phyloP scores from a whole-genome alignment of 768 basidiomycete genomes.

The Russula foetens region DNA sequence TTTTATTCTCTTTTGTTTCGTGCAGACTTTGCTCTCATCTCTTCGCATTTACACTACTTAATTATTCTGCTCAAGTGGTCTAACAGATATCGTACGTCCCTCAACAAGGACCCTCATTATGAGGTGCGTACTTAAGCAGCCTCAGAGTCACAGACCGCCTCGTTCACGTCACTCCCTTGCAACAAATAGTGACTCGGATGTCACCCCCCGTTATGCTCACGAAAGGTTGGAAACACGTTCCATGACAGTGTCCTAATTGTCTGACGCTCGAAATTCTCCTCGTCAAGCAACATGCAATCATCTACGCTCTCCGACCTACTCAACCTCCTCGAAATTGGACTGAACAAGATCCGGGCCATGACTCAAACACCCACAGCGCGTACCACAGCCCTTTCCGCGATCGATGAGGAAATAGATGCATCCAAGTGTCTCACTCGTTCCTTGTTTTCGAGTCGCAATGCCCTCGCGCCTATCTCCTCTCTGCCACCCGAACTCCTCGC shows the following conservation, averaged over 20 bases:
- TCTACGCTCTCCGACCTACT: neutral
- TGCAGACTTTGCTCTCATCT: too few relatives aligned
- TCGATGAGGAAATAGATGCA: neutral
- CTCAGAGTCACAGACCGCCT: too few relatives aligned
- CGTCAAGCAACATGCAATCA: neutral
- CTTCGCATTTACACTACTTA: too few relatives aligned
- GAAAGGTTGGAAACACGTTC: neutral
- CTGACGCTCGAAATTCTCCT: neutral
- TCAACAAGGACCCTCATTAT: too few relatives aligned
- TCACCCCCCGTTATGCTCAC: too few relatives aligned
- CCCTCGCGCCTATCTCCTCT: neutral
- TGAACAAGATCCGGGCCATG: neutral
- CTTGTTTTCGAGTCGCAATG: constrained; percentile 2
- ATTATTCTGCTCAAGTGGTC: too few relatives aligned
- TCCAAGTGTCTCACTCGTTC: neutral
- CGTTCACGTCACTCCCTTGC: too few relatives aligned
- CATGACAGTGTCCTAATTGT: neutral
- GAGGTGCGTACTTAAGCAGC: too few relatives aligned
- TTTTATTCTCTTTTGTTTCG: too few relatives aligned
- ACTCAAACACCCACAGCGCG: neutral
- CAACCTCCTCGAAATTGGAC: neutral
- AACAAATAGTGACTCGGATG: too few relatives aligned
- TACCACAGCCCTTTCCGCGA: neutral
- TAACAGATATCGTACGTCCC: too few relatives aligned
- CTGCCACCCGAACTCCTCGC: constrained; percentile 15